Percentiles rank a stretch among this genome's conserved stretches.
These are phyloP conservation scores for Umbilicus rupestris DNA, from an alignment of 164 flowering plant genomes.

Conservation along the genomic window DNA sequence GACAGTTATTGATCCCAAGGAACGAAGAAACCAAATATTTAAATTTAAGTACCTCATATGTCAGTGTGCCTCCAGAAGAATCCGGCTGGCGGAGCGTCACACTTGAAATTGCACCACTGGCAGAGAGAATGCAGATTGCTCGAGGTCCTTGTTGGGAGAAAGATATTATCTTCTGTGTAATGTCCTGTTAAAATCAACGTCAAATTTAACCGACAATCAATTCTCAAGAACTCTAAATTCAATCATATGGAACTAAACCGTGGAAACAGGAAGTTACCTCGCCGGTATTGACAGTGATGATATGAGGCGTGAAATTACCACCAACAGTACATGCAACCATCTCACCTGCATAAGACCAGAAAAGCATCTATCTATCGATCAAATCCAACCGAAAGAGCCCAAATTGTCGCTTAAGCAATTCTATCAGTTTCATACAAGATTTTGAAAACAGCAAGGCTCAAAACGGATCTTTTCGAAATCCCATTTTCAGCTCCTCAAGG, in stretches of 20 bases:
- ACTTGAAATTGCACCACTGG: slow-evolving; percentile 77
- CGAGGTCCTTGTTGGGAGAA: slow-evolving; percentile 62
- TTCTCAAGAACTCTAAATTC: not conserved
- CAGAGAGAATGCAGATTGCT: slow-evolving; percentile 75
- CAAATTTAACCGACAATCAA: not conserved
- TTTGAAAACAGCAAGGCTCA: not conserved
- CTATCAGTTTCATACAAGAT: not conserved
- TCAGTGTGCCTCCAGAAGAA: slow-evolving; percentile 68
- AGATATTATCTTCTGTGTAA: slow-evolving; percentile 51
- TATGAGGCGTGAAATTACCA: slow-evolving; percentile 45
- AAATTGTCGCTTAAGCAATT: no score
- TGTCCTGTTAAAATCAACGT: slow-evolving; percentile 46
- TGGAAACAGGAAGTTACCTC: slow-evolving; percentile 25
- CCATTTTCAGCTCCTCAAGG: not conserved
- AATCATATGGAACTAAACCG: not conserved
- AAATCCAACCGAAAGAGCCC: not conserved
- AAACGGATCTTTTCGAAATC: not conserved
- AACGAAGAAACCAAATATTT: not conserved
- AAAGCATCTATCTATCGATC: no score
- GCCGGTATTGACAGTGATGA: slow-evolving; percentile 42
- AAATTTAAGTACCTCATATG: slow-evolving; percentile 49
- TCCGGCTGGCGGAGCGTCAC: slow-evolving; percentile 79
- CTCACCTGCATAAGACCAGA: slow-evolving; percentile 23
- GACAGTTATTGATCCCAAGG: not conserved
- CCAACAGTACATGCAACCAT: slow-evolving; percentile 28